These are phyloP conservation scores for Talaromyces sp. DNA, from an alignment of 2,329 filamentous ascomycete genomes.

Conservation along the genomic window DNA sequence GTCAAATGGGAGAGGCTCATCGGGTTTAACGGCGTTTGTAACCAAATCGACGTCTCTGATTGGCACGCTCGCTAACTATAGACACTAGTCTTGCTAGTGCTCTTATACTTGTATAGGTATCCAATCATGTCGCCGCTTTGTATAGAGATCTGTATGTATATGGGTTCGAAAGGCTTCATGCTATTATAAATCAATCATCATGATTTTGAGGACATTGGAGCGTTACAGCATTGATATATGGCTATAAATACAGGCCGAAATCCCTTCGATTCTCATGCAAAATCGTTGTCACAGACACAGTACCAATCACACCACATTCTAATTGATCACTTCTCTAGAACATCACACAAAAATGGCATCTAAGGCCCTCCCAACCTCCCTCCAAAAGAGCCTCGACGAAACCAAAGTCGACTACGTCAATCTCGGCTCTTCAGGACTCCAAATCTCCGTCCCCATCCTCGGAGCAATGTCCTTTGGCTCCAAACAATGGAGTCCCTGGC, in stretches of 20 bases:
- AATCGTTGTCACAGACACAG: not conserved
- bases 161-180: not conserved
- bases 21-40: not conserved
- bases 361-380: not conserved
- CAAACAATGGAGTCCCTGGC: not conserved
- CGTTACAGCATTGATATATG: not conserved
- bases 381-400: constrained; percentile 13
- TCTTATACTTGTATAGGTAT: not conserved
- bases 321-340: not conserved
- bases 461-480: constrained; percentile 18
- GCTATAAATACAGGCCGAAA: not conserved
- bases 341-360: not conserved
- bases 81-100: not conserved
- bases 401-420: constrained; percentile 15
- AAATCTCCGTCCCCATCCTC: constrained; percentile 24
- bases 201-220: not conserved
- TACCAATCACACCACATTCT: not conserved
- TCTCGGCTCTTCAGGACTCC: constrained; percentile 26
- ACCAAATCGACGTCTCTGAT: not conserved
- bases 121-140: not conserved
- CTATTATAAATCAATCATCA: not conserved
- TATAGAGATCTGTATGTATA: not conserved
- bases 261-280: not conserved
- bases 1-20: not conserved
- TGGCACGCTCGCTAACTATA: constrained; percentile 1